phyloP scores from a whole-genome alignment of 805 yeast genomes.

The Kazachstania bromeliacearum region DNA sequence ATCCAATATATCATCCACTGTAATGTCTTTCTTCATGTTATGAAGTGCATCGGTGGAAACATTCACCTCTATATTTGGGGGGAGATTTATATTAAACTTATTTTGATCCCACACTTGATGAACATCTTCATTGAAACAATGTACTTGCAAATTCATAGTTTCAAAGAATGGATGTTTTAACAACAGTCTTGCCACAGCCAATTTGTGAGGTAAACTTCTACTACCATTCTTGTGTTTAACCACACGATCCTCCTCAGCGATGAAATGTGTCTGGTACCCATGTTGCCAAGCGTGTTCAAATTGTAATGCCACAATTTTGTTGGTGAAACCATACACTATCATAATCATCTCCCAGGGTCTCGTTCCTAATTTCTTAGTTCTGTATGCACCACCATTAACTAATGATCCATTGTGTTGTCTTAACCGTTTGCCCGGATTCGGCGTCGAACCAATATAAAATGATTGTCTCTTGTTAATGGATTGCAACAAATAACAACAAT shows the following conservation, averaged over 20 bases:
- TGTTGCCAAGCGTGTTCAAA: slow-evolving; percentile 87
- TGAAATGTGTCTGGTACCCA: slow-evolving; percentile 53
- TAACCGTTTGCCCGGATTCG: slow-evolving; percentile 58
- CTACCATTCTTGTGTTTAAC: slow-evolving; percentile 32
- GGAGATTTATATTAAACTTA: slow-evolving; percentile 12
- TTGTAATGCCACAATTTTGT: slow-evolving; percentile 58
- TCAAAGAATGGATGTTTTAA: slow-evolving; percentile 36
- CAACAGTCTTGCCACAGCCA: slow-evolving; percentile 41
- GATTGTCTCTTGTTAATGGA: slow-evolving; percentile 49
- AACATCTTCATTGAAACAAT: slow-evolving; percentile 33
- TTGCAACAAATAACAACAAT: slow-evolving; percentile 63
- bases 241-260: slow-evolving; percentile 31
- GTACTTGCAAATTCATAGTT: slow-evolving; percentile 37
- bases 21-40: slow-evolving; percentile 5
- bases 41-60: slow-evolving; percentile 6
- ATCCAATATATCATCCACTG: slow-evolving; percentile 10
- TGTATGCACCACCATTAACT: slow-evolving; percentile 54
- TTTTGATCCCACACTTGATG: slow-evolving; percentile 18
- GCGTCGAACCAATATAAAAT: slow-evolving; percentile 76
- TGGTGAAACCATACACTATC: slow-evolving; percentile 63
- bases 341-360: slow-evolving; percentile 70
- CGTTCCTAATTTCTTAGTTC: slow-evolving; percentile 46
- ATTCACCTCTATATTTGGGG: background rate
- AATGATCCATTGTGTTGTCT: slow-evolving; percentile 74
- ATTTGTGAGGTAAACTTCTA: slow-evolving; percentile 35